Percentiles rank a stretch among this genome's conserved stretches.
Conservation (phyloP, 495 filamentous ascomycete genomes). For the Tuber borchii region DNA sequence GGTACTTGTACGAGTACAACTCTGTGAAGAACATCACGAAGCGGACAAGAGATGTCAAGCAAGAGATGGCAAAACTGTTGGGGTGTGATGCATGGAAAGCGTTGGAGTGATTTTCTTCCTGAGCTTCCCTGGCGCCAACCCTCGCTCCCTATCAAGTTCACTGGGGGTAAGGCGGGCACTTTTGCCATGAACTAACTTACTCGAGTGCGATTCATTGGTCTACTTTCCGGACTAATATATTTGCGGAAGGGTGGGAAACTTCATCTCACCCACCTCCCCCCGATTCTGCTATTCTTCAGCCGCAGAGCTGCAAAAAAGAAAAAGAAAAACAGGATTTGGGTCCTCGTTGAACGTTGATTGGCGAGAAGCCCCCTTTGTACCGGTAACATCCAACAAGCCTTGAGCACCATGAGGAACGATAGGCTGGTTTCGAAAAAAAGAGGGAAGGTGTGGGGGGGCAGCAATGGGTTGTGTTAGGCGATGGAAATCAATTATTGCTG, state of each 20-base stretch:
- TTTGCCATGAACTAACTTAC: neutral
- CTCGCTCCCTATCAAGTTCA: neutral
- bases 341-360: neutral
- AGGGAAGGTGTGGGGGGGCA: neutral
- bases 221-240: neutral
- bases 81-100: too few species aligned
- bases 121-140: neutral
- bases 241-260: neutral
- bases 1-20: too few species aligned
- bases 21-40: too few species aligned
- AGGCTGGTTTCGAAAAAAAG: neutral
- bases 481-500: neutral
- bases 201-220: neutral
- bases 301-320: neutral
- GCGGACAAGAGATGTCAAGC: too few species aligned
- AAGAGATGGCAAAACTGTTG: too few species aligned
- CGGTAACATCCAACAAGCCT: neutral
- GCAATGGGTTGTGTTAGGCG: neutral
- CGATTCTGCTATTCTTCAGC: neutral
- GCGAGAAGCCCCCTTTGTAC: neutral
- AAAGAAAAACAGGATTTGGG: neutral
- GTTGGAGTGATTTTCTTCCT: too few species aligned
- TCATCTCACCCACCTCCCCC: neutral
- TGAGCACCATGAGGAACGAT: neutral
- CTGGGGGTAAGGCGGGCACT: neutral